These are phyloP conservation scores for Talaromyces sp. DNA, from an alignment of 2,329 filamentous ascomycete genomes.

Conservation along the genomic window DNA sequence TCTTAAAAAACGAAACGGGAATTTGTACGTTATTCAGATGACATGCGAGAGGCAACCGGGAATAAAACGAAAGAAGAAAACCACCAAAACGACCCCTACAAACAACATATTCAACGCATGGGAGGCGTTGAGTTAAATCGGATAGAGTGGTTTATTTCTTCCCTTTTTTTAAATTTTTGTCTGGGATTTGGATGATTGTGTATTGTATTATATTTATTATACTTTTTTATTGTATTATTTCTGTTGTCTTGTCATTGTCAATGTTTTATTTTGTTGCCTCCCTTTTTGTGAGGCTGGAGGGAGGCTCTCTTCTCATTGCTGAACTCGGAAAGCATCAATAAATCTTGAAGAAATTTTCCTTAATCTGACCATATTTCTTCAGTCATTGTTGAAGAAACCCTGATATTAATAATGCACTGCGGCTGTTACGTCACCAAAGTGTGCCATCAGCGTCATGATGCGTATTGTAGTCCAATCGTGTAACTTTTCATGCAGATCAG, in stretches of 20 bases:
- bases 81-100: neutral
- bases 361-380: neutral
- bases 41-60: neutral
- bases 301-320: neutral
- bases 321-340: neutral
- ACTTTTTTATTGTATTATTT: neutral
- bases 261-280: neutral
- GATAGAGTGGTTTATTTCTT: neutral
- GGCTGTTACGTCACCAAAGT: too few relatives aligned
- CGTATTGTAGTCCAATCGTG: too few relatives aligned
- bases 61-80: neutral
- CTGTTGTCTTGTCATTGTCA: neutral
- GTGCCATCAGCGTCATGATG: too few relatives aligned
- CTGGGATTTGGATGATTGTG: neutral
- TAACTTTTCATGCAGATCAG: too few relatives aligned
- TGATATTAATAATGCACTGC: too few relatives aligned
- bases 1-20: neutral
- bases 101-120: neutral
- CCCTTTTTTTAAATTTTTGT: neutral
- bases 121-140: neutral
- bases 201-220: neutral
- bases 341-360: neutral
- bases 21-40: neutral
- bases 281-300: neutral
- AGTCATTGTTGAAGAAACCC: neutral